Percentiles rank a stretch among this genome's conserved stretches.
phyloP scores from a whole-genome alignment of 2,329 filamentous ascomycete species.

The Stylonectria norvegica region DNA sequence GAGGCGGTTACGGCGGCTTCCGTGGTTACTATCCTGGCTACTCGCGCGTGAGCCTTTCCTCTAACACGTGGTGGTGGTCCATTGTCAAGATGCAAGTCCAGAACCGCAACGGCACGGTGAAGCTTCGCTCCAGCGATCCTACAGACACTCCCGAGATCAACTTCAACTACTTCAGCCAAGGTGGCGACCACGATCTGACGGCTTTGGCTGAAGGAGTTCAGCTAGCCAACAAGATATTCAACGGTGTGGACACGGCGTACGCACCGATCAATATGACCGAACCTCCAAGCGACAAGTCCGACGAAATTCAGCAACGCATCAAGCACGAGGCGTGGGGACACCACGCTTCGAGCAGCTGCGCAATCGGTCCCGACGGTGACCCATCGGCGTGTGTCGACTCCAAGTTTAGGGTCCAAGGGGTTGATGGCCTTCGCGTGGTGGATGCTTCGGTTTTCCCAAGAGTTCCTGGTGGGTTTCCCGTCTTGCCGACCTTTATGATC shows the following conservation, averaged over 20 bases:
- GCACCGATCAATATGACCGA: slow-evolving; percentile 36
- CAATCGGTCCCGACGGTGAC: slow-evolving; percentile 54
- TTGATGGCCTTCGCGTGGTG: slow-evolving; percentile 55
- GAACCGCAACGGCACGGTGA: slow-evolving; percentile 62
- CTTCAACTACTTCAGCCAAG: slow-evolving; percentile 54
- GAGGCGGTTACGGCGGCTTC: slow-evolving; percentile 53
- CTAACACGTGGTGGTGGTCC: slow-evolving; percentile 39
- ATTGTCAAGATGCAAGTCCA: slow-evolving; percentile 51
- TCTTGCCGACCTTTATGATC: slow-evolving; percentile 35
- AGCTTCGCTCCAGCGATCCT: slow-evolving; percentile 56
- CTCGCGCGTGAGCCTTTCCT: slow-evolving; percentile 40
- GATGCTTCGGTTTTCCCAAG: slow-evolving; percentile 54
- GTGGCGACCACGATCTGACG: slow-evolving; percentile 43
- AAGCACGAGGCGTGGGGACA: slow-evolving; percentile 36
- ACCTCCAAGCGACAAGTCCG: slow-evolving; percentile 30
- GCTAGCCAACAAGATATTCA: slow-evolving; percentile 42
- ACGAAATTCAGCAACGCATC: slow-evolving; percentile 41
- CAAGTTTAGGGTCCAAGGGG: slow-evolving; percentile 55
- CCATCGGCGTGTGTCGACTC: slow-evolving; percentile 54
- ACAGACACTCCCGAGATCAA: slow-evolving; percentile 61
- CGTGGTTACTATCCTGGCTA: slow-evolving; percentile 56
- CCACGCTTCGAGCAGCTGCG: slow-evolving; percentile 53
- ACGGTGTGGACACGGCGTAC: slow-evolving; percentile 32
- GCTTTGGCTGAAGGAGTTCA: slow-evolving; percentile 44
- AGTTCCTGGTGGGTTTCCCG: slow-evolving; percentile 22